Base-by-base conservation (phyloP, 2,329 filamentous ascomycete species). In the Cladophialophora psammophila region DNA sequence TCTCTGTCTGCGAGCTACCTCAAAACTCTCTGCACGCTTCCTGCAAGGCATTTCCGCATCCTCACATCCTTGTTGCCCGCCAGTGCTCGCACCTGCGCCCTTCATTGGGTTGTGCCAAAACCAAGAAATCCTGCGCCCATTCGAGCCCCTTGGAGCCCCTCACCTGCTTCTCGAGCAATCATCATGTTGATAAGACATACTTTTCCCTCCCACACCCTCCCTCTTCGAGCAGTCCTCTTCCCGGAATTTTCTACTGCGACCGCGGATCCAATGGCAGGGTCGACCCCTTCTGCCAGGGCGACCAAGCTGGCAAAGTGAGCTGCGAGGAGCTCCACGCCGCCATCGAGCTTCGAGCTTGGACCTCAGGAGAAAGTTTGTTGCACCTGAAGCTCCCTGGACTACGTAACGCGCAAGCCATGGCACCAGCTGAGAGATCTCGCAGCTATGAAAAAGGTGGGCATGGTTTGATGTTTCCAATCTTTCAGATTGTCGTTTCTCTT, bases 1-100 rank as follows among this genome's bases (percentile, higher is more conserved):
- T 26, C 26, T 26, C 26, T 26, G n/a, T n/a, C n/a, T n/a, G n/a
- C n/a, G n/a, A 26, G 2, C 26, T 26, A 26, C 26, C 26, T 26
- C 26, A 26, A 26, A 26, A 26, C 50, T 32, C 12, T 1, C 34
- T 26, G 52, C 59, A 18, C 20, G 36, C 60, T 45, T 56, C 36
- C 56, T 63, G 60, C 60, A 56, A 55, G 60, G 60, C 60, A 63
- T 63, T 63, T 63, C 35, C 60, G 50, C 58, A 50, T 20, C 40
- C 40, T 18, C 40, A 45, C 40, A 45, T 13, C 20, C 40, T 38
- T 61, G 20, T 35, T 45, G 20, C 38, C 42, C 59, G 26, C 32
- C 40, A 26, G 48, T 53, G 45, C 32, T 53, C 42, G 18, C 18
- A 35, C 40, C 15, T 38, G 59, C 52, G 26, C n/a, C 35, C n/a